phyloP scores from a whole-genome alignment of 2,329 filamentous ascomycete genomes.

The Clonostachys rhizophaga region DNA sequence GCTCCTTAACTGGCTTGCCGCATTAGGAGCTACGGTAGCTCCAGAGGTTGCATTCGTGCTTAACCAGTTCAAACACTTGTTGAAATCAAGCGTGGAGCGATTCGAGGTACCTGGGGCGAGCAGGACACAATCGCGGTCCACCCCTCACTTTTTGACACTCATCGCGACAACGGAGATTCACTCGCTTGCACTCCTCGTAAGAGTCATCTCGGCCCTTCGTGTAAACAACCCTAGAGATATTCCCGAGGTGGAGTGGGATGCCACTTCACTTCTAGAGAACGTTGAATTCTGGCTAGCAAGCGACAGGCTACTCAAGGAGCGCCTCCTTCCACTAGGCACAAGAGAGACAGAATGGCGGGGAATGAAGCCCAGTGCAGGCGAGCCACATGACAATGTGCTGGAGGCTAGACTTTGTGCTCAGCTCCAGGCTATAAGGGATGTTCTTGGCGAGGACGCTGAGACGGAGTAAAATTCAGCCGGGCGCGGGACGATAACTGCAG shows the following conservation, averaged over 20 bases:
- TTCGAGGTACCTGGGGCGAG: conserved; percentile 60
- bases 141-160: conserved; percentile 65
- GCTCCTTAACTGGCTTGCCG: conserved; percentile 80
- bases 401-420: conserved; percentile 73
- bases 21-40: conserved; percentile 76
- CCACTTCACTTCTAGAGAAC: conserved; percentile 68
- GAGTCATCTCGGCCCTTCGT: conserved; percentile 64
- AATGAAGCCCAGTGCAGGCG: conserved; percentile 26
- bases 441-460: conserved; percentile 48
- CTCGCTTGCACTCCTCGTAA: conserved; percentile 69
- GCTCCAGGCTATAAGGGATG: conserved; percentile 54
- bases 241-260: conserved; percentile 71
- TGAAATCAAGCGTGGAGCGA: conserved; percentile 66
- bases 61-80: conserved; percentile 80
- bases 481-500: no score
- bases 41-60: conserved; percentile 83
- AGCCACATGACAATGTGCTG: conserved; percentile 55
- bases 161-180: conserved; percentile 73
- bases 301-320: conserved; percentile 63
- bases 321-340: conserved; percentile 68
- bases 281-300: conserved; percentile 77
- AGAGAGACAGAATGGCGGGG: conserved; percentile 63
- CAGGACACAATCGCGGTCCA: conserved; percentile 41
- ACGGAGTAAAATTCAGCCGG: conserved; percentile 7
- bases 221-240: conserved; percentile 68